phyloP scores from a whole-genome alignment of 73 alveolate species.

The Uronychia setigera region DNA sequence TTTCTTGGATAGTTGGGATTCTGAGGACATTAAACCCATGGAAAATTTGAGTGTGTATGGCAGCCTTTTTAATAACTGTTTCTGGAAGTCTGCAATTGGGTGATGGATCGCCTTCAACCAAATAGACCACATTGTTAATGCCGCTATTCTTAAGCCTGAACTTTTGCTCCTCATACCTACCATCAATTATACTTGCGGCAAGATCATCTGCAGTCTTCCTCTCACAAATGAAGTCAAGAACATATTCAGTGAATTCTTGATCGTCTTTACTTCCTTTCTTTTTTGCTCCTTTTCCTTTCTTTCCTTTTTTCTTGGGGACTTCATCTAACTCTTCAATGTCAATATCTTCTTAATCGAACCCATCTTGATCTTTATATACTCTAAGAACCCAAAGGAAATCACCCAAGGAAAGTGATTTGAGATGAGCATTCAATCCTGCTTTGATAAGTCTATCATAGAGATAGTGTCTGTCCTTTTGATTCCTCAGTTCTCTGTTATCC shows the following conservation, averaged over 20 bases:
- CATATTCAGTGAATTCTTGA: conserved; percentile 45
- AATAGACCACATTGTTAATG: conserved; percentile 78
- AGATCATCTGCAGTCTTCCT: conserved; percentile 94
- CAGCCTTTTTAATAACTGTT: conserved; percentile 56
- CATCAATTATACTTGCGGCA: conserved; percentile 88
- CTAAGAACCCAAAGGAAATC: conserved; percentile 82
- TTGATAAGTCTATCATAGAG: conserved; percentile 36
- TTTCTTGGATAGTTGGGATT: conserved; percentile 40
- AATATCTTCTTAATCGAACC: conserved; percentile 26
- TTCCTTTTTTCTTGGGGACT: background rate
- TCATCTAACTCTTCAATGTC: conserved; percentile 18
- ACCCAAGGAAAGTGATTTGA: conserved; percentile 68
- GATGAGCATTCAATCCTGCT: conserved; percentile 24
- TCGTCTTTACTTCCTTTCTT: background rate
- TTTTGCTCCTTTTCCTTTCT: conserved; percentile 4
- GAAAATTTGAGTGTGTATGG: conserved; percentile 59
- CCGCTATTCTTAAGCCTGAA: conserved; percentile 81
- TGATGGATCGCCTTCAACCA: conserved; percentile 84
- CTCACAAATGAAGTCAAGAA: conserved; percentile 86
- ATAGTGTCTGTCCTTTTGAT: conserved; percentile 33
- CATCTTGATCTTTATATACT: conserved; percentile 3
- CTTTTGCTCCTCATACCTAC: conserved; percentile 92
- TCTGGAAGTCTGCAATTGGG: conserved; percentile 42
- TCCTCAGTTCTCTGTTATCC: conserved; percentile 62
- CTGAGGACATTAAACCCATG: conserved; percentile 60